Conservation (phyloP, 2,329 filamentous ascomycete genomes). For the Paracorniculantispora psalliotae region DNA sequence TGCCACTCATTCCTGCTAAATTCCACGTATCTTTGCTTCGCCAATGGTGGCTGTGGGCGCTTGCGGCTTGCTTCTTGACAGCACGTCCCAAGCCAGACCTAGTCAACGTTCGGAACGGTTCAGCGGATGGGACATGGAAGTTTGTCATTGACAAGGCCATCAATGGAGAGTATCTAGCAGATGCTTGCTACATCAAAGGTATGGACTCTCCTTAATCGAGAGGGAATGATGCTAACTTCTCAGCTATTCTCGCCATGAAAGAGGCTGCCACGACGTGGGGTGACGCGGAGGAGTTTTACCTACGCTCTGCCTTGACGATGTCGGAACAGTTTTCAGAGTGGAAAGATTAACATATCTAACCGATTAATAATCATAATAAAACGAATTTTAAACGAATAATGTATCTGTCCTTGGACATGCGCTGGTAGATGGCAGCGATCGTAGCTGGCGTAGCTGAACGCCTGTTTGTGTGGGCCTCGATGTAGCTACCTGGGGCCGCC, state of each 20-base stretch:
- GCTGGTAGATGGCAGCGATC: background rate
- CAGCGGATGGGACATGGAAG: conserved; percentile 67
- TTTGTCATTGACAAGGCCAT: conserved; percentile 70
- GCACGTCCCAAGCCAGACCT: conserved; percentile 66
- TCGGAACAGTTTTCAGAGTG: conserved; percentile 69
- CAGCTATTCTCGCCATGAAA: conserved; percentile 67
- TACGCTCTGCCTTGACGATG: conserved; percentile 66
- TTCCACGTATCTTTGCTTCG: conserved; percentile 70
- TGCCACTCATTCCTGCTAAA: conserved; percentile 69
- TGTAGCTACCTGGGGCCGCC: background rate
- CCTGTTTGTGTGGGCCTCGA: conserved; percentile 3
- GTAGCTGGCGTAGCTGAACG: background rate
- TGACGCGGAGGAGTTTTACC: conserved; percentile 59
- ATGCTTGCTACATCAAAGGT: conserved; percentile 85
- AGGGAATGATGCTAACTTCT: conserved; percentile 8
- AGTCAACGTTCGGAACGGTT: conserved; percentile 55
- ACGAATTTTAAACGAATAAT: too few species aligned
- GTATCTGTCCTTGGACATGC: too few species aligned
- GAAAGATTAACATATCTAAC: conserved; percentile 35
- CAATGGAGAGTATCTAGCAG: conserved; percentile 59
- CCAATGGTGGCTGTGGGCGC: conserved; percentile 83
- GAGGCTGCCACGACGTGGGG: conserved; percentile 72
- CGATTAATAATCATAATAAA: background rate
- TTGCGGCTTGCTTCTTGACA: conserved; percentile 73
- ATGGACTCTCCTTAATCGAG: conserved; percentile 20